A percentile compares a stretch with the other conserved stretches of the same genome.
Conservation (phyloP, 78 protist species). For the Blattamonas nauphoetae region DNA sequence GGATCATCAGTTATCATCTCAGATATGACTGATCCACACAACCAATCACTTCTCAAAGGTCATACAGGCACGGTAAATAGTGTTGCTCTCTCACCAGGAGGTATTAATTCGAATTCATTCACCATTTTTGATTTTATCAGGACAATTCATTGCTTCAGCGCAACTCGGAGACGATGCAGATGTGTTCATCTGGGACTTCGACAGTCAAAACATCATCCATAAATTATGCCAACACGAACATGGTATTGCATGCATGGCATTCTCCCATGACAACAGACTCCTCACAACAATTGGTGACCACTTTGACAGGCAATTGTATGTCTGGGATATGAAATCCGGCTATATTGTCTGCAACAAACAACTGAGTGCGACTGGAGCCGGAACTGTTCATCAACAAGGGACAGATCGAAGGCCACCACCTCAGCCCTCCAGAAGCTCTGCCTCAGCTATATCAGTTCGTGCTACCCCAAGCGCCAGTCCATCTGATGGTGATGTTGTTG, state of each 20-base stretch:
- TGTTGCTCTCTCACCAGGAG: slow-evolving; percentile 8
- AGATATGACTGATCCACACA: slow-evolving; percentile 20
- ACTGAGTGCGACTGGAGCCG: background rate
- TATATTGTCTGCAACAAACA: background rate
- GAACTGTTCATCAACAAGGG: background rate
- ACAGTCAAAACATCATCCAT: background rate
- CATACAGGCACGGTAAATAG: slow-evolving; percentile 5
- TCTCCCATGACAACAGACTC: slow-evolving; percentile 31
- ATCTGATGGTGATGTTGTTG: background rate
- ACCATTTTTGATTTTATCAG: background rate
- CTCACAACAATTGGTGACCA: slow-evolving; percentile 17
- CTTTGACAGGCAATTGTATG: background rate
- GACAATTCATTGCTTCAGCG: slow-evolving; percentile 12
- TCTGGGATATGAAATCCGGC: background rate
- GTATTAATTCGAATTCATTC: background rate
- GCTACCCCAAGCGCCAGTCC: background rate
- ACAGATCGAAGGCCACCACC: background rate
- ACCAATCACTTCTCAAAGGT: slow-evolving; percentile 30
- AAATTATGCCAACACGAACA: slow-evolving; percentile 31
- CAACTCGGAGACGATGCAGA: slow-evolving; percentile 33
- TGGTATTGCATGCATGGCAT: slow-evolving; percentile 17
- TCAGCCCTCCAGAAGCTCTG: background rate
- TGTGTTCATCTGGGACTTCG: slow-evolving; percentile 43
- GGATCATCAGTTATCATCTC: slow-evolving; percentile 27
- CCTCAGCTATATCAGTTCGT: background rate